Evolutionary conservation across 2,329 filamentous ascomycete species (phyloP).

Genomic region (Escovopsis sp.): DNA sequence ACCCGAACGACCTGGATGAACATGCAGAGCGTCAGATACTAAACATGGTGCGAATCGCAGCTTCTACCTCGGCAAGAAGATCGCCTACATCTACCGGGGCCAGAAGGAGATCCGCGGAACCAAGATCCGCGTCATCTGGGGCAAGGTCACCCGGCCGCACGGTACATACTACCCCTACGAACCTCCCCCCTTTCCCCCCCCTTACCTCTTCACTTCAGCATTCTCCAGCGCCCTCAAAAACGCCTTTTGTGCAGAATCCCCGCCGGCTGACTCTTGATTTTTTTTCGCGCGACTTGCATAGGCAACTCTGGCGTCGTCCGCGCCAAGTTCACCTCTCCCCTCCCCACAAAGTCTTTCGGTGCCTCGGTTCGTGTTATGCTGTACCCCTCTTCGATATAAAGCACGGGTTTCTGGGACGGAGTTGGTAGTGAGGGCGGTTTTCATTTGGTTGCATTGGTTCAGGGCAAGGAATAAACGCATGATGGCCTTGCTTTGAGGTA

Average conservation of each 20-base stretch:
- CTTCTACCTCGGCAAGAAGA: slow-evolving; percentile 98
- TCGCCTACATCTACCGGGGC: slow-evolving; percentile 96
- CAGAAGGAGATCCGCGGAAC: slow-evolving; percentile 90
- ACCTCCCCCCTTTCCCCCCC: not conserved
- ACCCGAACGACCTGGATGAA: too few relatives aligned
- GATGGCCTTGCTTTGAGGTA: slow-evolving; percentile 36
- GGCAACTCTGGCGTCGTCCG: slow-evolving; percentile 97
- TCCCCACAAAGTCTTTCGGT: slow-evolving; percentile 93
- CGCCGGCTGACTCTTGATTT: not conserved
- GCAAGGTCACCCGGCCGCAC: slow-evolving; percentile 92
- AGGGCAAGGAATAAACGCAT: slow-evolving; percentile 41
- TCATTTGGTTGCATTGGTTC: slow-evolving; percentile 44
- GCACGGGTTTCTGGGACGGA: slow-evolving; percentile 34
- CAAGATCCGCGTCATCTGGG: slow-evolving; percentile 99
- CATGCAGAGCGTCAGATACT: slow-evolving; percentile 7
- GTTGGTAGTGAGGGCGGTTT: slow-evolving; percentile 49
- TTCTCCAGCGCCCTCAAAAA: too few relatives aligned
- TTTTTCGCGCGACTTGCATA: slow-evolving; percentile 17
- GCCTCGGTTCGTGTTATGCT: slow-evolving; percentile 94
- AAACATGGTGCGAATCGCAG: slow-evolving; percentile 19
- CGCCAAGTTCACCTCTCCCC: slow-evolving; percentile 92
- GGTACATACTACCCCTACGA: slow-evolving; percentile 39
- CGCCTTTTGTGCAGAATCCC: too few relatives aligned
- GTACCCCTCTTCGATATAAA: slow-evolving; percentile 96
- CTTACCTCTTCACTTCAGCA: not conserved